These are phyloP conservation scores for Eimeria maxima DNA, from an alignment of 169 alveolate species.

Conservation along the genomic window DNA sequence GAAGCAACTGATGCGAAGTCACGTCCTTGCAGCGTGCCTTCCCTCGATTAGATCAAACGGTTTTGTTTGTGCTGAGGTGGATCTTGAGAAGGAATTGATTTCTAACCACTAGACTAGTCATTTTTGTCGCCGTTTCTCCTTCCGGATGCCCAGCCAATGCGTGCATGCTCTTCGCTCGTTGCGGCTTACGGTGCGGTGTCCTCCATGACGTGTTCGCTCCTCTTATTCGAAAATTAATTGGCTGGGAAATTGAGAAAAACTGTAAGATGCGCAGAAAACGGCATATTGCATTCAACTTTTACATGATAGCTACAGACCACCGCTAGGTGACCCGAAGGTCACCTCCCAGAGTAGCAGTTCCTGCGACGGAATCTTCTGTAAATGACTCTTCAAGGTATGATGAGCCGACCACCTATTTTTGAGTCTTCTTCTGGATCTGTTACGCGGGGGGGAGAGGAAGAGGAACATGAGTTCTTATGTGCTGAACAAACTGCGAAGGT, in stretches of 20 bases:
- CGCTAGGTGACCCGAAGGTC: slow-evolving; percentile 64
- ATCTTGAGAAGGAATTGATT: not conserved
- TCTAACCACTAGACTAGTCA: not conserved
- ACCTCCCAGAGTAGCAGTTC: slow-evolving; percentile 25
- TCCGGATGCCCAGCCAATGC: slow-evolving; percentile 1
- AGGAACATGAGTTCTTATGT: not conserved
- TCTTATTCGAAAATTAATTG: not conserved
- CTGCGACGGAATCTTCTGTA: slow-evolving; percentile 14
- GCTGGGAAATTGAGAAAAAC: not conserved
- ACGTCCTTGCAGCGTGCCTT: not conserved
- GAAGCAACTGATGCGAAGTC: not conserved
- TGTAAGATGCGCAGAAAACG: not conserved
- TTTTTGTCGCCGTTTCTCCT: not conserved
- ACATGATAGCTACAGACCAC: not conserved
- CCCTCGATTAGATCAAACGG: not conserved
- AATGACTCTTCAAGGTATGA: not conserved
- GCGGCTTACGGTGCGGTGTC: slow-evolving; percentile 57
- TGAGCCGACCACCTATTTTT: slow-evolving; percentile 49
- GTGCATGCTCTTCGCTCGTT: slow-evolving; percentile 34
- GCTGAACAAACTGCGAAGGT: not conserved
- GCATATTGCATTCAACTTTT: not conserved
- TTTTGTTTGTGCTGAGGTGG: not conserved
- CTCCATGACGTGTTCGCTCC: not conserved
- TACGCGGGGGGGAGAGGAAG: slow-evolving; percentile 15
- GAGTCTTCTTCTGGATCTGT: not conserved